These are phyloP conservation scores for Kodamaea suecica DNA, from an alignment of 1,139 yeast genomes.

Conservation along the genomic window DNA sequence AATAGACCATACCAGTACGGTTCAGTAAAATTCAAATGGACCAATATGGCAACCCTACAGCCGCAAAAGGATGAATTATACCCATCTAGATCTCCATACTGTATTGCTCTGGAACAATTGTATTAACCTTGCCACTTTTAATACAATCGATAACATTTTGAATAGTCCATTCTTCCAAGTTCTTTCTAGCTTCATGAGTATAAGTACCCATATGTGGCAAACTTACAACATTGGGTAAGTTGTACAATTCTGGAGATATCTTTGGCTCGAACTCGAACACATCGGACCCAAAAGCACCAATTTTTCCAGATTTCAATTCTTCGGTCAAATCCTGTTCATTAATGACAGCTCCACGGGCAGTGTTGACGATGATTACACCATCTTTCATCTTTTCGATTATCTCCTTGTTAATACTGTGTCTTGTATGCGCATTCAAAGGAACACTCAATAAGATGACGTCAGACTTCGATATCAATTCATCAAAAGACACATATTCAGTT, in stretches of 20 bases:
- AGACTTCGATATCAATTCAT: slow-evolving; percentile 50
- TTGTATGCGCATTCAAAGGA: slow-evolving; percentile 59
- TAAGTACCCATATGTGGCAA: slow-evolving; percentile 86
- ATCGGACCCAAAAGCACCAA: slow-evolving; percentile 75
- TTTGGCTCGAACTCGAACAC: slow-evolving; percentile 84
- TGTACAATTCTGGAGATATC: slow-evolving; percentile 54
- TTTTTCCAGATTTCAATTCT: slow-evolving; percentile 64
- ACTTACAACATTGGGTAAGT: slow-evolving; percentile 56
- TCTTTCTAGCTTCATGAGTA: slow-evolving; percentile 53
- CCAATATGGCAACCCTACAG: no score
- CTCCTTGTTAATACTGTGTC: slow-evolving; percentile 53
- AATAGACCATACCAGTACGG: no score
- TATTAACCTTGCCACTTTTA: slow-evolving; percentile 57
- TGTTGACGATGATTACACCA: slow-evolving; percentile 62
- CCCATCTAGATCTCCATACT: slow-evolving; percentile 5
- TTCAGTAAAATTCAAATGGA: no score
- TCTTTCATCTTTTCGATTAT: slow-evolving; percentile 57
- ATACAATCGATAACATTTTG: slow-evolving; percentile 44
- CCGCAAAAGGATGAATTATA: no score
- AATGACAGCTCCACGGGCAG: slow-evolving; percentile 74
- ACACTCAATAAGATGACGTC: slow-evolving; percentile 63
- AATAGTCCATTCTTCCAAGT: slow-evolving; percentile 57
- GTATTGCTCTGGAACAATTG: slow-evolving; percentile 66
- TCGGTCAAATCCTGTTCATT: slow-evolving; percentile 62
- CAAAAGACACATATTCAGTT: slow-evolving; percentile 55